phyloP scores from a whole-genome alignment of 495 filamentous ascomycete genomes.

The Penicillium daleae region DNA sequence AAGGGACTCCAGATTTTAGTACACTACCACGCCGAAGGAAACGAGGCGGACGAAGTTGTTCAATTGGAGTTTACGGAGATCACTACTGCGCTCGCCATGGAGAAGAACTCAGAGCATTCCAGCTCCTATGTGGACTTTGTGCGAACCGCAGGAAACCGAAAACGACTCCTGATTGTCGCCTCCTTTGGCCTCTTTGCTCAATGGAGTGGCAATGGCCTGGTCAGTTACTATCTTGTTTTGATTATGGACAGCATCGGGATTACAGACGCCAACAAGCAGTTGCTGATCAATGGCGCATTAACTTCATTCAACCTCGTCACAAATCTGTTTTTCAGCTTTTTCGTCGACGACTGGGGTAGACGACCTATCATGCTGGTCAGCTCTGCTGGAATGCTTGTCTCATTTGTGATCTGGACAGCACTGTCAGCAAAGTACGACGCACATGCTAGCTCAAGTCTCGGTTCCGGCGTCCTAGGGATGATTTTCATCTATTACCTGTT shows the following conservation, averaged over 20 bases:
- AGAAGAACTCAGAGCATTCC: constrained; percentile 39
- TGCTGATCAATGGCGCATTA: constrained; percentile 38
- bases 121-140: constrained; percentile 58
- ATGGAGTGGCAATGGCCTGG: constrained; percentile 70
- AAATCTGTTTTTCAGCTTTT: constrained; percentile 56
- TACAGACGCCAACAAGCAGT: constrained; percentile 50
- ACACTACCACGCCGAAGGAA: constrained; percentile 39
- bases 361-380: constrained; percentile 48
- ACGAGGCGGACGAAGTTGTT: constrained; percentile 31
- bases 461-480: constrained; percentile 15
- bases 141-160: constrained; percentile 69
- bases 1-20: constrained; percentile 43
- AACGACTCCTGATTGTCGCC: constrained; percentile 60
- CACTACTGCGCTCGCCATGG: constrained; percentile 36
- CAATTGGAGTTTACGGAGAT: constrained; percentile 43
- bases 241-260: constrained; percentile 63
- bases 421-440: constrained; percentile 15
- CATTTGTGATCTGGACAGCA: constrained; percentile 15
- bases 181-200: constrained; percentile 62
- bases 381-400: constrained; percentile 16
- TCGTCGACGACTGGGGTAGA: constrained; percentile 65
- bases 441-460: constrained; percentile 11
- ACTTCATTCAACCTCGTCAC: constrained; percentile 17
- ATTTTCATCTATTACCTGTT: constrained; percentile 20
- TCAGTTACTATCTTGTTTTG: constrained; percentile 62